phyloP scores from a whole-genome alignment of 331 rosid species.

The Rosa hybrid region DNA sequence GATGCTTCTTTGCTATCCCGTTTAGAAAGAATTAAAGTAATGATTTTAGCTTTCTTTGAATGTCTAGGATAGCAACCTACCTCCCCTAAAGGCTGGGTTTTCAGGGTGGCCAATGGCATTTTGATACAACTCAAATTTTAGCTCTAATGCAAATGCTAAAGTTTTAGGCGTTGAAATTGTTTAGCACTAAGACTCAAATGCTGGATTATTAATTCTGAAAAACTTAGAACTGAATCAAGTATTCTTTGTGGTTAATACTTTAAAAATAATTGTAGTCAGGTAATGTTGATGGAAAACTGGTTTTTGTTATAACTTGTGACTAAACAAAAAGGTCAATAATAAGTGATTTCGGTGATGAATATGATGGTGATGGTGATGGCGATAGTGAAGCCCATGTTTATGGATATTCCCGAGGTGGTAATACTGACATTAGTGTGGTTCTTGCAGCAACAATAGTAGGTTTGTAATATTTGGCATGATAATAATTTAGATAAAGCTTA shows the following conservation, averaged over 20 bases:
- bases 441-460: neutral
- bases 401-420: neutral
- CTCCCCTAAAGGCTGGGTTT: neutral
- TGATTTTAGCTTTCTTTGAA: neutral
- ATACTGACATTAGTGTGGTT: neutral
- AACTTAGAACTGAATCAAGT: slow-evolving; percentile 3
- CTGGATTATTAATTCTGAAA: slow-evolving; percentile 2
- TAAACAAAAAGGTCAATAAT: neutral
- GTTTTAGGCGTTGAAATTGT: neutral
- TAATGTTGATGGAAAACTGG: neutral
- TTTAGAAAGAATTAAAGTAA: neutral
- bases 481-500: slow-evolving; percentile 1
- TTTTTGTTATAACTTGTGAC: neutral
- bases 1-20: slow-evolving; percentile 1
- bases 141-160: neutral
- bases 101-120: slow-evolving; percentile 9
- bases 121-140: neutral
- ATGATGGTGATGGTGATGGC: neutral
- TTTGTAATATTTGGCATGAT: neutral
- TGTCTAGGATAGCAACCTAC: neutral
- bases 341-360: neutral
- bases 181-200: neutral
- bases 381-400: neutral
- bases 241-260: neutral
- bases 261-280: neutral